Conservation (phyloP, 2,329 filamentous ascomycete species). For the Fusarium acutatum region DNA sequence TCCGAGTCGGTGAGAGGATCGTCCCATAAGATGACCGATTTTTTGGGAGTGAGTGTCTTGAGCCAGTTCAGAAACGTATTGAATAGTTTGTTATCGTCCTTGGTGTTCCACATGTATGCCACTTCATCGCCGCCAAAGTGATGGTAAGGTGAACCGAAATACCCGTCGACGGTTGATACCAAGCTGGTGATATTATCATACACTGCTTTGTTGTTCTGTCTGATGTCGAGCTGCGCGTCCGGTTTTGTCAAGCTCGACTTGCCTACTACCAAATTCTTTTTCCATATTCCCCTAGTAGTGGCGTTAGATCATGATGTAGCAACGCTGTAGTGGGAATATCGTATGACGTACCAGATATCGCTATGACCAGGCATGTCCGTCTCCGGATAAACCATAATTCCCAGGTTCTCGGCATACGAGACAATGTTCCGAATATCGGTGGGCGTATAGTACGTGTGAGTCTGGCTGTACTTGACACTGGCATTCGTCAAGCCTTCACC, state of each 20-base stretch:
- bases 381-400: neutral
- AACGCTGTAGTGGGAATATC: rapidly evolving
- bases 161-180: neutral
- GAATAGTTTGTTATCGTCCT: neutral
- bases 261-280: neutral
- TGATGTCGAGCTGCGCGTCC: conserved; percentile 1
- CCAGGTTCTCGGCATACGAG: neutral
- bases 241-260: neutral
- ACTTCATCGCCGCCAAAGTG: conserved; percentile 16
- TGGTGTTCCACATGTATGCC: neutral
- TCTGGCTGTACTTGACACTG: neutral
- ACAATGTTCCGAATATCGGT: neutral
- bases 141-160: neutral
- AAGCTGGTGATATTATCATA: neutral
- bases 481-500: neutral
- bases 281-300: neutral
- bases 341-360: neutral
- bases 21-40: neutral
- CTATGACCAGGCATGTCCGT: conserved; percentile 13
- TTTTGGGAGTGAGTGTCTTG: neutral
- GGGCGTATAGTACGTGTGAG: neutral
- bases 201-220: neutral
- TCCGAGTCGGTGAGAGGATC: neutral
- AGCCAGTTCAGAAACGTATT: neutral
- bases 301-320: neutral